Evolutionary conservation across 169 alveolate species (phyloP), one percentile per base, ranked within the genome.

Genomic region (Eimeria tenella): DNA sequence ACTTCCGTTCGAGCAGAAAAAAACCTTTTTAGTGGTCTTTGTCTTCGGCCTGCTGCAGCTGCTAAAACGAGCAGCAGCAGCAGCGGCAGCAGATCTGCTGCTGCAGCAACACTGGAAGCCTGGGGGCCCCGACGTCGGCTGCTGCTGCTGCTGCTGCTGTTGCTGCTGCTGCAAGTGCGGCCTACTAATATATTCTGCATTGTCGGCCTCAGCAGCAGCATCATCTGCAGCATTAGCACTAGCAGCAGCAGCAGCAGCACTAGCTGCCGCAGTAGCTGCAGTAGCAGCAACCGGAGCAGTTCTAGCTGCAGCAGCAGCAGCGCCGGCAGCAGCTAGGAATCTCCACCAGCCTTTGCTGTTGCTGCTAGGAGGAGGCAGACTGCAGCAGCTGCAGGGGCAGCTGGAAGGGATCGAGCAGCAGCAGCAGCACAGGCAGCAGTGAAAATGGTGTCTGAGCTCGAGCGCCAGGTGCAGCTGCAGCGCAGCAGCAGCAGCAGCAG

Each of bases 381-480:
- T 19, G 6, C 50, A 68, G 77, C 77, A n/a, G 77, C 77, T 21
- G 77, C 77, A 68, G 77, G 52, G 7, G 21, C 77, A 68, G 77
- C 65, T 11, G 65, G n/a, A 56, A 15, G 65, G 58, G 11, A 17
- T 4, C 5, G 84, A 73, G 23, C 21, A 73, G 60, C 60, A 25
- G 60, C 60, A 15, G 10, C 75, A 65, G 75, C 75, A 31, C 42
- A 31, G 2, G 42, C 42, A 56, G 65, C 52, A 9, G 58, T 70
- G 17, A 77, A 11, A 53, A 77, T 77, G 87, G 87, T 77, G 68
- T 77, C 87, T 15, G 87, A 77, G 50, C 52, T 77, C 19, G 70
- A 77, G 55, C 87, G 68, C 4, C 87, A 77, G 87, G 50, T 77
- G 87, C 87, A n/a, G 70, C 87, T 77, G 87, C 87, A 52, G 19